Conservation (phyloP, 1,284 basidiomycete genomes). For the Thecaphora thlaspeos region DNA sequence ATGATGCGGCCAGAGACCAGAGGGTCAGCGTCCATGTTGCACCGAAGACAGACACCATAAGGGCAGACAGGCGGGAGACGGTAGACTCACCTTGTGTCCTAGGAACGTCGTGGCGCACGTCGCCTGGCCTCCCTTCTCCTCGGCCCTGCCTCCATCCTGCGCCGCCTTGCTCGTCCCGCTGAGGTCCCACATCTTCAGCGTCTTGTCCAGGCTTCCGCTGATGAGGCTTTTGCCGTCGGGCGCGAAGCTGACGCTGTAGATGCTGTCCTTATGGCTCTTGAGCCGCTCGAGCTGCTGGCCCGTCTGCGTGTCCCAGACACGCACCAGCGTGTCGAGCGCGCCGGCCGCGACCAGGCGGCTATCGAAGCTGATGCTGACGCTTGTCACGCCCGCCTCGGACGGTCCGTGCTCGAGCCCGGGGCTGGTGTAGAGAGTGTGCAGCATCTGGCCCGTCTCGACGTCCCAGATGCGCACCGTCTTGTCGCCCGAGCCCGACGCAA, state of each 20-base stretch:
- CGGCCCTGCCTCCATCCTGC: conserved; percentile 33
- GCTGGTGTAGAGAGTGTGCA: conserved; percentile 54
- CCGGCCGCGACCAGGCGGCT: conserved; percentile 79
- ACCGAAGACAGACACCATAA: too few relatives aligned
- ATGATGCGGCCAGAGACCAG: too few relatives aligned
- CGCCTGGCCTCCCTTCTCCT: conserved; percentile 56
- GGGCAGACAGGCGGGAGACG: conserved; percentile 3
- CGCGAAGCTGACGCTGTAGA: conserved; percentile 81
- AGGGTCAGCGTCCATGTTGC: too few relatives aligned
- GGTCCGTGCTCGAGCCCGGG: conserved; percentile 61
- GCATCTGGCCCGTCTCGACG: conserved; percentile 64
- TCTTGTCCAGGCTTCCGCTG: conserved; percentile 81
- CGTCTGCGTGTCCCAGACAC: conserved; percentile 79
- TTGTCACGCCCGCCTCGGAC: conserved; percentile 71
- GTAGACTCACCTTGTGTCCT: conserved; percentile 73
- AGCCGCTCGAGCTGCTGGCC: conserved; percentile 73
- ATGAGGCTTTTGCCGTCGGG: conserved; percentile 76
- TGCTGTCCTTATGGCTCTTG: conserved; percentile 77
- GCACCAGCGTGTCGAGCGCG: conserved; percentile 76
- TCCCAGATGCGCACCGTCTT: conserved; percentile 88
- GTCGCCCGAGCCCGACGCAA: conserved; percentile 86
- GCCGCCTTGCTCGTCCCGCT: conserved; percentile 60
- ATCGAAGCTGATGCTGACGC: conserved; percentile 77
- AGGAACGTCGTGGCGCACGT: conserved; percentile 74
- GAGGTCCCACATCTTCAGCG: conserved; percentile 83